These are phyloP conservation scores for Trichoderma lentiforme DNA, from an alignment of 2,329 filamentous ascomycete genomes.

Conservation along the genomic window DNA sequence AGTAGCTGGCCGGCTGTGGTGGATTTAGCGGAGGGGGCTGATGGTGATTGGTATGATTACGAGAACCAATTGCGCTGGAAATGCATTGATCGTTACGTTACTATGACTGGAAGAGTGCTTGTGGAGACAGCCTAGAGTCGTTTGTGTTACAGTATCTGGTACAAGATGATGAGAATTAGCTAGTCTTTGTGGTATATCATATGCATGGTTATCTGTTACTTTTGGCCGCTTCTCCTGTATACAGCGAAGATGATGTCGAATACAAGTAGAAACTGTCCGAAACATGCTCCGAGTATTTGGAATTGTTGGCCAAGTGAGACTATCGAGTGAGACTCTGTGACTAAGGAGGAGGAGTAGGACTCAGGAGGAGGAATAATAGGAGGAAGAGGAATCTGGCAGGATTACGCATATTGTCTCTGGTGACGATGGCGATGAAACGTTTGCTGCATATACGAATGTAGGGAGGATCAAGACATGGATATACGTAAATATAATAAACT, in stretches of 20 bases:
- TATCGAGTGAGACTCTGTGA: neutral
- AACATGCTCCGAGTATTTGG: neutral
- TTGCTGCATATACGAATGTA: neutral
- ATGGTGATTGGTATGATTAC: neutral
- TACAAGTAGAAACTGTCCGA: neutral
- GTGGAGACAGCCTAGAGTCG: neutral
- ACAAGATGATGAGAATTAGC: neutral
- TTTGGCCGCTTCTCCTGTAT: neutral
- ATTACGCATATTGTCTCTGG: neutral
- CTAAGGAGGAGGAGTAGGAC: neutral
- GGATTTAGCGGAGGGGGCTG: neutral
- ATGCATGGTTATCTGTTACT: neutral
- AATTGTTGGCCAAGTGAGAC: neutral
- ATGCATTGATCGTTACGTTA: neutral
- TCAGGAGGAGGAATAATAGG: neutral
- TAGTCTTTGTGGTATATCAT: neutral
- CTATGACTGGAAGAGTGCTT: neutral
- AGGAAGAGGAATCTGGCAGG: neutral
- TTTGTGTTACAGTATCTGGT: neutral
- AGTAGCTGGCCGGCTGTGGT: neutral
- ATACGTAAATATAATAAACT: neutral
- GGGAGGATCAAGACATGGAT: neutral
- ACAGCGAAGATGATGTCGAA: neutral
- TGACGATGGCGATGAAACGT: neutral
- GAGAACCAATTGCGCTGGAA: neutral